These are phyloP conservation scores for Oxyria digyna DNA, from an alignment of 148 eudicot genomes.

Conservation along the genomic window DNA sequence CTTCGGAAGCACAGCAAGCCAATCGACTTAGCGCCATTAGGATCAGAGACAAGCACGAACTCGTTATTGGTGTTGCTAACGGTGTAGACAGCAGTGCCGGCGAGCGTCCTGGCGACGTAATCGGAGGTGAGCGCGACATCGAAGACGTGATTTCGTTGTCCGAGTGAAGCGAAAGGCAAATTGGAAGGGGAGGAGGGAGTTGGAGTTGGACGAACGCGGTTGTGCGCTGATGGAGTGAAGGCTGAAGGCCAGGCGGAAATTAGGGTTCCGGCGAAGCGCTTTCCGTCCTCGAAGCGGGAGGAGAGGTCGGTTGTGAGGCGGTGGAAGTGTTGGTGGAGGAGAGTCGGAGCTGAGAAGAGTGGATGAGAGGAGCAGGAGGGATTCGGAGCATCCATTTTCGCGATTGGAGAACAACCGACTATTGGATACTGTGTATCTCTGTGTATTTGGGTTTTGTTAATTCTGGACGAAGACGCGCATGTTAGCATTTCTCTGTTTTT, in stretches of 20 bases:
- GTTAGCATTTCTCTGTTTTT: background rate
- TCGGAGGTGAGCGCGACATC: slow-evolving; percentile 36
- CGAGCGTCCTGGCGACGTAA: slow-evolving; percentile 56
- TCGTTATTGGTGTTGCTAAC: slow-evolving; percentile 84
- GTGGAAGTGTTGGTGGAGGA: slow-evolving; percentile 40
- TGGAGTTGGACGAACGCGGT: slow-evolving; percentile 6
- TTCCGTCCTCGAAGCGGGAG: slow-evolving; percentile 31
- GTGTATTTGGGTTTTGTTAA: background rate
- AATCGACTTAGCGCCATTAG: slow-evolving; percentile 54
- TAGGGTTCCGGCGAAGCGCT: slow-evolving; percentile 36
- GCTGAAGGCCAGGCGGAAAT: slow-evolving; percentile 25
- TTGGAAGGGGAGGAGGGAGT: slow-evolving; percentile 2
- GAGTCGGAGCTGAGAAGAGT: slow-evolving; percentile 29
- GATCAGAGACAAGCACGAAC: slow-evolving; percentile 79
- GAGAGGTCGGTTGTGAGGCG: slow-evolving; percentile 35
- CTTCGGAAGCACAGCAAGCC: slow-evolving; percentile 83
- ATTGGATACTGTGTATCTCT: background rate
- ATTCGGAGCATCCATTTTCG: slow-evolving; percentile 29
- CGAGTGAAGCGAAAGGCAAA: slow-evolving; percentile 49
- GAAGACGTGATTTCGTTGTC: slow-evolving; percentile 19
- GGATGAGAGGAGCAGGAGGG: slow-evolving; percentile 30
- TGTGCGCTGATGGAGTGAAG: slow-evolving; percentile 7
- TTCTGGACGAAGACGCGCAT: background rate
- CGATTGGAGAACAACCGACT: background rate
- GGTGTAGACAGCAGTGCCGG: slow-evolving; percentile 68